These are phyloP conservation scores for Sphagnum magellanicum DNA, from an alignment of 228 moss, liverwort and hornwort species.

Conservation along the genomic window DNA sequence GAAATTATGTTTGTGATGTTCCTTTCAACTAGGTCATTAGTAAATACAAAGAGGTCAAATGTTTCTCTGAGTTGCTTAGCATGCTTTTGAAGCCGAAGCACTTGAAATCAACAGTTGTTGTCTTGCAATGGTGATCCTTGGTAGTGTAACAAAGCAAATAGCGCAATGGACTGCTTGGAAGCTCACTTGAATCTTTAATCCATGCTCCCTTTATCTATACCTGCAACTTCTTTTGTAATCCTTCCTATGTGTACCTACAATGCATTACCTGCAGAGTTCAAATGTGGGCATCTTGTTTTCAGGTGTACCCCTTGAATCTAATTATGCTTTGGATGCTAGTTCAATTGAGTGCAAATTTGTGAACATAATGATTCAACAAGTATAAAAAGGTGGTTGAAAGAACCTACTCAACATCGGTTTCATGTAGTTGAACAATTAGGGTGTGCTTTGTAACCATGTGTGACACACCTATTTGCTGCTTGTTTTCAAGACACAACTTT, in stretches of 20 bases:
- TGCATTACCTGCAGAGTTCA: too few species aligned
- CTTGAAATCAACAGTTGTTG: conserved; percentile 20
- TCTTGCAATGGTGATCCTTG: too few species aligned
- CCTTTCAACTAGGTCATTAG: conserved; percentile 17
- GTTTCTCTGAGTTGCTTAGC: conserved; percentile 22
- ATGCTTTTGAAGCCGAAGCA: conserved; percentile 13
- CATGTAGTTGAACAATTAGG: conserved; percentile 66
- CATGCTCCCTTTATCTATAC: conserved; percentile 54
- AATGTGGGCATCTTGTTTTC: too few species aligned
- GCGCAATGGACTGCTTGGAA: conserved; percentile 61
- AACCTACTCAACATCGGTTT: conserved; percentile 57
- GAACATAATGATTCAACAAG: too few species aligned
- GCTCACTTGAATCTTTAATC: conserved; percentile 75
- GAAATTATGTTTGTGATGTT: conserved; percentile 25
- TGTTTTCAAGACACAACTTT: conserved; percentile 52
- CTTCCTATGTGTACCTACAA: conserved; percentile 53
- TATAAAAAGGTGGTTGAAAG: too few species aligned
- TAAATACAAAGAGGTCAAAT: conserved; percentile 32
- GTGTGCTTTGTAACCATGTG: conserved; percentile 39
- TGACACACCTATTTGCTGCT: conserved; percentile 18
- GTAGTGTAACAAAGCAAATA: conserved; percentile 58
- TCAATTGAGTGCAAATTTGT: too few species aligned
- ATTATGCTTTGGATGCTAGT: too few species aligned
- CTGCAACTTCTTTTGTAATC: conserved; percentile 36
- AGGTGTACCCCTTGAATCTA: too few species aligned